These are phyloP conservation scores for Scheffersomyces coipomensis DNA, from an alignment of 805 yeast genomes.

Conservation along the genomic window DNA sequence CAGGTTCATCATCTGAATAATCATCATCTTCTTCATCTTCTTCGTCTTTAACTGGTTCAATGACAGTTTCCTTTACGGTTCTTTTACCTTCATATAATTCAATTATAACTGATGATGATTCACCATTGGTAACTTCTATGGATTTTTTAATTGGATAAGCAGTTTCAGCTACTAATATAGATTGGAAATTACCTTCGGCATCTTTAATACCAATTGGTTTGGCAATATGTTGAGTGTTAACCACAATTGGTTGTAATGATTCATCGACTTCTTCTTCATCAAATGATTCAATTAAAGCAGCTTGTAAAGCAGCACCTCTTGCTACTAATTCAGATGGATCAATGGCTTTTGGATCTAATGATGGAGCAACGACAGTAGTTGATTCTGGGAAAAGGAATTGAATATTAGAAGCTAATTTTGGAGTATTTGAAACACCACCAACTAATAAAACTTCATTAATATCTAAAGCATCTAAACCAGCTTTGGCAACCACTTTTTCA, in stretches of 20 bases:
- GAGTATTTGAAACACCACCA: slow-evolving; percentile 92
- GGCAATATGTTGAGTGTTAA: slow-evolving; percentile 82
- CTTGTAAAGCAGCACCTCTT: slow-evolving; percentile 97
- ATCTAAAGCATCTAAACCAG: slow-evolving; percentile 80
- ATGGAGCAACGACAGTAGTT: slow-evolving; percentile 73
- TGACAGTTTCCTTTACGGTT: slow-evolving; percentile 74
- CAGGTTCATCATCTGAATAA: slow-evolving; percentile 83
- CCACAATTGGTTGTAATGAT: slow-evolving; percentile 77
- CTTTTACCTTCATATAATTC: slow-evolving; percentile 85
- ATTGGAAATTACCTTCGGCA: slow-evolving; percentile 67
- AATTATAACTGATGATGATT: slow-evolving; percentile 56
- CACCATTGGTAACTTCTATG: slow-evolving; percentile 59
- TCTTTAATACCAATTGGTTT: slow-evolving; percentile 84
- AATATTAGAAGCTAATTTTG: slow-evolving; percentile 80
- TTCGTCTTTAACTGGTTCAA: slow-evolving; percentile 63
- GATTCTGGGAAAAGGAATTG: slow-evolving; percentile 78
- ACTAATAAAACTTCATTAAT: slow-evolving; percentile 87
- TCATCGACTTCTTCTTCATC: slow-evolving; percentile 81
- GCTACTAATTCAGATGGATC: slow-evolving; percentile 88
- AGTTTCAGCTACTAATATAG: slow-evolving; percentile 78
- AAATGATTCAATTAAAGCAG: slow-evolving; percentile 77
- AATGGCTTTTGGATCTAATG: slow-evolving; percentile 70
- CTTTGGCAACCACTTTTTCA: slow-evolving; percentile 72
- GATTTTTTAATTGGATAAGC: slow-evolving; percentile 88
- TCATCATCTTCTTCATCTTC: slow-evolving; percentile 49